Evolutionary conservation across 371 early-diverging fungal genomes (phyloP), one percentile per base, ranked within the genome.

Genomic region (Saksenaea vasiformis): DNA sequence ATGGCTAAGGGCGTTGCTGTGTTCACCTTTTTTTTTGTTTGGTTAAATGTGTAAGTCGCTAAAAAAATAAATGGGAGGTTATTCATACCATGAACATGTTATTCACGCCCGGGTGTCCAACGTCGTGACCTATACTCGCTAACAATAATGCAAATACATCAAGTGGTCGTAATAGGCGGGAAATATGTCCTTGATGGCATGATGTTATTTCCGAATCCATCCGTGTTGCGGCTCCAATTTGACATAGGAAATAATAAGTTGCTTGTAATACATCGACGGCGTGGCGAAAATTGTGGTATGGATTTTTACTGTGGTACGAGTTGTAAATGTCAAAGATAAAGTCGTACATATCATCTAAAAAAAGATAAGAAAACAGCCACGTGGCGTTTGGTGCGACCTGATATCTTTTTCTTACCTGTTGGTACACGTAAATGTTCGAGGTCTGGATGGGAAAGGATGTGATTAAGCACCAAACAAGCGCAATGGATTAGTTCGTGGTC

Each of bases 221-320:
- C 15, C 74, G 71, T 10, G 66, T 73, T 4, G 86, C 65, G n/a
- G 87, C 65, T 31, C 88, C 91, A 64, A 90, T 74, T 54, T 77
- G 72, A 67, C 88, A 87, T 63, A 93, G 72, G 56, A 92, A 91
- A 70, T 87, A 91, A 54, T 87, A 92, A 8, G 88, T 91, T 58
- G 92, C 85, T 71, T 94, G 95, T 17, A 93, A 68, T 4, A 93
- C 94, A 71, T 94, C 95, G 9, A 93, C 88, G 0, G 95, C 93
- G 75, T 94, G 95, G 24, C 85, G 79, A 75, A 93, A 91, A 74
- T 93, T 94, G 73, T 94, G 95, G 72, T 93, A 93, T n/a, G 90
- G 90, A 70, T 93, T 94, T 44, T 78, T 79, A 36, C 80, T 76
- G 70, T 90, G 89, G 68, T 92, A 92, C n/a, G 87, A 87, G 54